Evolutionary conservation across 768 basidiomycete genomes (phyloP), one percentile per base, ranked within the genome.

Genomic region (Suillus americanus): DNA sequence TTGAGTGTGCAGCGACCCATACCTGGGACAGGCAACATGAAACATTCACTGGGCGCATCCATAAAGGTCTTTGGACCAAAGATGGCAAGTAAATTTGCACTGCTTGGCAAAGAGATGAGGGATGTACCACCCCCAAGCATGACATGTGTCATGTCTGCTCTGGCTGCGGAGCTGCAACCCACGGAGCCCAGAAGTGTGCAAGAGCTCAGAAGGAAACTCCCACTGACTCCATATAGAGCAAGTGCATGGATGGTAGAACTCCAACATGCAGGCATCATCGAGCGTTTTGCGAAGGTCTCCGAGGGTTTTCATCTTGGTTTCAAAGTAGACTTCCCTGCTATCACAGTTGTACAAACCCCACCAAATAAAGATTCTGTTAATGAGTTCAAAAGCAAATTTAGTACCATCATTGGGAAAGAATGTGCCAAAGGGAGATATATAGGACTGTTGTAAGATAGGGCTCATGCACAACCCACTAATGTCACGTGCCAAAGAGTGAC

Each of bases 71-170:
- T 0, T 71, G 78, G 38, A 38, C 68, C 62, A 71, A 68, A 64
- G 66, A 48, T 14, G 41, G 62, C 2, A 30, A 46, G 20, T 37
- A 64, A 14, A 57, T 82, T 5, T 83, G 81, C 68, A 63, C 69
- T 50, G 66, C 79, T 61, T 83, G 73, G 73, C 77, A 83, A 43
- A 28, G 45, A 0, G 18, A 55, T 0, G 23, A 30, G 14, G 73
- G 78, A 0, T 82, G 81, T 66, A 37, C 18, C 5, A 62, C 54
- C 25, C 66, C 61, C 9, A 14, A 5, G 0, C 74, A 78, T 70
- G 54, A 67, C 28, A 20, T 62, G 18, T 45, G 60, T 0, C 82
- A 83, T 70, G 62, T 73, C 12, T 83, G 81, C 71, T 81, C 81
- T 0, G 80, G 82, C 8, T 82, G 82, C 56, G 76, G 79, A 37